These are phyloP conservation scores for Skeletonema marinoi DNA, from an alignment of 108 stramenopile species.

Conservation along the genomic window DNA sequence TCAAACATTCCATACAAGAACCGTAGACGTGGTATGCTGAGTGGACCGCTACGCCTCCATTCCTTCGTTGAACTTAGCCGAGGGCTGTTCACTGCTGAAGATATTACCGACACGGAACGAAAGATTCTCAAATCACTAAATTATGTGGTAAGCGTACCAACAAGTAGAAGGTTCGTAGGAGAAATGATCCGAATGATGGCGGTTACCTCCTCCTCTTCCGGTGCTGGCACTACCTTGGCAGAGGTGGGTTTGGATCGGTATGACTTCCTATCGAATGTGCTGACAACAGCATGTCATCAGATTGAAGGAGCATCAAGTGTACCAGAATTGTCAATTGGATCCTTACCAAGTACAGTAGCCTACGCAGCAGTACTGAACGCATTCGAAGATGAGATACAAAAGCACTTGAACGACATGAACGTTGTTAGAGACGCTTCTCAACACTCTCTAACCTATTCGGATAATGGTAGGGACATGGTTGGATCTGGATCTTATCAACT, in stretches of 20 bases:
- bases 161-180: constrained; percentile 51
- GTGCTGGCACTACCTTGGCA: background rate
- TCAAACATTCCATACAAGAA: constrained; percentile 33
- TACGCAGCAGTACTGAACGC: constrained; percentile 68
- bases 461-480: constrained; percentile 6
- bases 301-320: constrained; percentile 34
- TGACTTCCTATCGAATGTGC: constrained; percentile 14
- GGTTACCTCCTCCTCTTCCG: constrained; percentile 3
- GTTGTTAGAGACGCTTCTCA: background rate
- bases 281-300: constrained; percentile 30
- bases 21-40: constrained; percentile 40
- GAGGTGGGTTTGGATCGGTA: constrained; percentile 27
- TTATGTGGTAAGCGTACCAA: constrained; percentile 64
- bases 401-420: background rate
- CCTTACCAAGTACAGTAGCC: constrained; percentile 56
- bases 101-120: constrained; percentile 57
- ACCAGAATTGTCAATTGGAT: constrained; percentile 34
- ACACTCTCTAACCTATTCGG: background rate
- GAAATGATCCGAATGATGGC: constrained; percentile 34
- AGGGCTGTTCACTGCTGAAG: constrained; percentile 54
- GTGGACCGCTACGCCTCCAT: constrained; percentile 35
- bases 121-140: constrained; percentile 59
- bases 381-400: constrained; percentile 46
- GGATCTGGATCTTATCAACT: constrained; percentile 22
- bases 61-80: constrained; percentile 61